Percentiles rank a stretch among this genome's conserved stretches.
Evolutionary conservation across 169 alveolate genomes (phyloP).

Genomic region (Plasmodium coatneyi): DNA sequence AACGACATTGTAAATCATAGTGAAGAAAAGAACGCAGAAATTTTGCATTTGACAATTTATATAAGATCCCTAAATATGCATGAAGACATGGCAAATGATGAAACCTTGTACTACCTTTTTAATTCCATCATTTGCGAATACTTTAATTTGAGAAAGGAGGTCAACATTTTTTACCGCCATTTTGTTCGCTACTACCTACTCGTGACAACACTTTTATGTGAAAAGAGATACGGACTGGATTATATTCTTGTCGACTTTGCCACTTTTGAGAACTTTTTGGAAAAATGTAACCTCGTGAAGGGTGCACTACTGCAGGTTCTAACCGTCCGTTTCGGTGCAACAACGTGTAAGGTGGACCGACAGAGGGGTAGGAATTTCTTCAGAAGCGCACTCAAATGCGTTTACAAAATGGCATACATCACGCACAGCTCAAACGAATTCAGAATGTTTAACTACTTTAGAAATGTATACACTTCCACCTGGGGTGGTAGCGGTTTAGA

Average conservation of each 20-base stretch:
- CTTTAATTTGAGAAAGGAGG: slow-evolving; percentile 60
- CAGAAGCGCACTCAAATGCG: neutral
- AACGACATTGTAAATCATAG: slow-evolving; percentile 21
- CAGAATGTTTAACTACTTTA: slow-evolving; percentile 40
- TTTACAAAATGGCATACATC: slow-evolving; percentile 62
- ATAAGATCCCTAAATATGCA: slow-evolving; percentile 64
- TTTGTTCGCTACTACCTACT: slow-evolving; percentile 47
- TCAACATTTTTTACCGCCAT: slow-evolving; percentile 22
- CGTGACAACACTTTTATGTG: neutral
- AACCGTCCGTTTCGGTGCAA: neutral
- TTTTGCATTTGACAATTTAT: slow-evolving; percentile 46
- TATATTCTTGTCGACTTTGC: slow-evolving; percentile 3
- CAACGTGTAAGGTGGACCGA: neutral
- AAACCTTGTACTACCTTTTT: slow-evolving; percentile 10
- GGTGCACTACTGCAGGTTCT: slow-evolving; percentile 36
- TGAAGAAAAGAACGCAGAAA: slow-evolving; percentile 45
- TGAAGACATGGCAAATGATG: slow-evolving; percentile 66
- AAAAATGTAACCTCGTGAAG: slow-evolving; percentile 22
- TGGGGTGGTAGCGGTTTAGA: neutral
- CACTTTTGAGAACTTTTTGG: slow-evolving; percentile 23
- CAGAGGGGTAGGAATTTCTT: neutral
- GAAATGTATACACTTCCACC: neutral
- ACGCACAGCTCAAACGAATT: slow-evolving; percentile 49
- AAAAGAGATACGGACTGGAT: slow-evolving; percentile 30
- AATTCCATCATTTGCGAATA: slow-evolving; percentile 67